A percentile compares a stretch with the other conserved stretches of the same genome.
These are phyloP conservation scores for Trichoderma sp. DNA, from an alignment of 2,329 filamentous ascomycete species.

Conservation along the genomic window DNA sequence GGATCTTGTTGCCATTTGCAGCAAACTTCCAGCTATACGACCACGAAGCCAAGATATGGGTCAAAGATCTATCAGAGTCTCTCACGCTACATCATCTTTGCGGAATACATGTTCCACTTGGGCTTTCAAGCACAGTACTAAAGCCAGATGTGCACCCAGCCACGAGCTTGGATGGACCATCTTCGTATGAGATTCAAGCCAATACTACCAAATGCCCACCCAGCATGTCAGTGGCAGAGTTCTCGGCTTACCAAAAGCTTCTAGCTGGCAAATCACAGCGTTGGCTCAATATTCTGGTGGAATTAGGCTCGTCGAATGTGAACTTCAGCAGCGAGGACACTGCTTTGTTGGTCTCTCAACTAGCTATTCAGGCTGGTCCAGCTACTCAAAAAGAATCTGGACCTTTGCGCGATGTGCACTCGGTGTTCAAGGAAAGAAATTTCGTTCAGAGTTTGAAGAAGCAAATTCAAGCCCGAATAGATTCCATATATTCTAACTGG, in stretches of 20 bases:
- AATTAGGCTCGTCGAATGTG: slow-evolving; percentile 54
- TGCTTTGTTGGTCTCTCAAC: slow-evolving; percentile 49
- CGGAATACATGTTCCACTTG: slow-evolving; percentile 20
- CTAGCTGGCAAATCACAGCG: slow-evolving; percentile 48
- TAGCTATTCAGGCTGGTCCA: slow-evolving; percentile 60
- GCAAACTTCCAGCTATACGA: slow-evolving; percentile 22
- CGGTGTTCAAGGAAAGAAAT: slow-evolving; percentile 46
- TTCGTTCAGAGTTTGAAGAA: slow-evolving; percentile 53
- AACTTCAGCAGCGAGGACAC: slow-evolving; percentile 54
- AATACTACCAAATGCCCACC: slow-evolving; percentile 50
- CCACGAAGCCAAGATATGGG: background rate
- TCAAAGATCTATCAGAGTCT: slow-evolving; percentile 33
- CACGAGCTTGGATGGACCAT: background rate
- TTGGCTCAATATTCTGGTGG: slow-evolving; percentile 52
- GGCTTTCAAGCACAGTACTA: slow-evolving; percentile 12
- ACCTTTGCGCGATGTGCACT: slow-evolving; percentile 49
- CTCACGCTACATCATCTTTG: slow-evolving; percentile 49
- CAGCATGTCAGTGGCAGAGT: slow-evolving; percentile 53
- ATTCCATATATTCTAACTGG: slow-evolving; percentile 55
- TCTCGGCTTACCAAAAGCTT: slow-evolving; percentile 50
- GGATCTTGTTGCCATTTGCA: slow-evolving; percentile 17
- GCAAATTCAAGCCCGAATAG: slow-evolving; percentile 47
- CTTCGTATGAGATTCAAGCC: slow-evolving; percentile 56
- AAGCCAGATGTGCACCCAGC: background rate
- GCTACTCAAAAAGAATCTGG: background rate